Conservation (phyloP, 768 basidiomycete species). For the Russula olivacea region DNA sequence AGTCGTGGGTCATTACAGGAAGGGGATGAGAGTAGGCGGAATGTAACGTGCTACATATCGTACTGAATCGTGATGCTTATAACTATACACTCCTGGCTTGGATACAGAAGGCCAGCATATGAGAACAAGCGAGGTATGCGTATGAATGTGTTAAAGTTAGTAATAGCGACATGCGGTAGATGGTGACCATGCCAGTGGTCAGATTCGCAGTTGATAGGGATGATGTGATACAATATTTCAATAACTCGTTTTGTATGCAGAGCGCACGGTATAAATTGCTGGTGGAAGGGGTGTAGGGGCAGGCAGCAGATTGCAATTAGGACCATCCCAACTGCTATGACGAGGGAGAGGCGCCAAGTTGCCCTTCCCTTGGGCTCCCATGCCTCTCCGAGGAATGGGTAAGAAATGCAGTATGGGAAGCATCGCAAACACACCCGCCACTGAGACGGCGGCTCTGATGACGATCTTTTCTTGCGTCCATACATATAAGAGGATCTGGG, state of each 20-base stretch:
- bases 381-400: background rate
- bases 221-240: background rate
- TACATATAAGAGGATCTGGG: constrained; percentile 19
- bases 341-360: background rate
- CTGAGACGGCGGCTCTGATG: background rate
- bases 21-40: background rate
- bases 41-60: background rate
- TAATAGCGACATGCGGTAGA: background rate
- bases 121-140: too few species aligned
- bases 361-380: background rate
- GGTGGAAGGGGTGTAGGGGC: background rate
- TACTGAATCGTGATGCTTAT: background rate
- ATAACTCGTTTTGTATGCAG: background rate
- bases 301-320: background rate
- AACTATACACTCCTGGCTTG: background rate
- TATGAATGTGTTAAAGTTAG: too few species aligned
- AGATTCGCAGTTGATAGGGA: background rate
- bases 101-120: too few species aligned
- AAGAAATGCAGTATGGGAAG: constrained; percentile 20
- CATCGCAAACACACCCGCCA: constrained; percentile 13
- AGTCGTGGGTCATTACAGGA: background rate
- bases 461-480: constrained; percentile 9
- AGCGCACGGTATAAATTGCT: background rate
- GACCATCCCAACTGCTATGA: background rate
- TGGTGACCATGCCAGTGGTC: background rate